These are phyloP conservation scores for Aspergillus transmontanensis DNA, from an alignment of 2,329 filamentous ascomycete genomes.

Conservation along the genomic window DNA sequence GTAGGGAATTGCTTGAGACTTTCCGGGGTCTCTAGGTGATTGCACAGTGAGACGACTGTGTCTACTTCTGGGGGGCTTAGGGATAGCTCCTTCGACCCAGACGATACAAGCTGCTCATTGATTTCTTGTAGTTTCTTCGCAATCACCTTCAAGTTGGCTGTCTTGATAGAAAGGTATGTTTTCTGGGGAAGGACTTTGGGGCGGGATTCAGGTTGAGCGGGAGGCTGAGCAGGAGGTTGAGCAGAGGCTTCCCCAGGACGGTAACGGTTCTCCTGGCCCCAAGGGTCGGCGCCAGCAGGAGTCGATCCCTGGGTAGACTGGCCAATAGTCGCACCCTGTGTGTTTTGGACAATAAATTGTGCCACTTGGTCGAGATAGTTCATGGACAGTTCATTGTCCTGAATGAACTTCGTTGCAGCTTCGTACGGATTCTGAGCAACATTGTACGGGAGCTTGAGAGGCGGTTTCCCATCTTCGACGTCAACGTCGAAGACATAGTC, in stretches of 20 bases:
- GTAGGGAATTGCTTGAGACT: constrained; percentile 48
- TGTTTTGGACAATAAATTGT: constrained; percentile 89
- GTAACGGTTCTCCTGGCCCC: constrained; percentile 77
- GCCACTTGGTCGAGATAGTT: constrained; percentile 89
- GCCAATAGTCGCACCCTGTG: constrained; percentile 81
- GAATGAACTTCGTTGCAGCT: constrained; percentile 85
- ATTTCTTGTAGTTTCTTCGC: constrained; percentile 75
- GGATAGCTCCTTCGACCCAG: constrained; percentile 72
- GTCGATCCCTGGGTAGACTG: constrained; percentile 52
- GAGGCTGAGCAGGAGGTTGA: constrained; percentile 26
- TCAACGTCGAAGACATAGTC: constrained; percentile 97
- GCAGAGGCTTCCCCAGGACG: constrained; percentile 67
- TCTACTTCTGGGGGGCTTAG: constrained; percentile 73
- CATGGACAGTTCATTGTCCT: constrained; percentile 83
- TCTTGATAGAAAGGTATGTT: constrained; percentile 74
- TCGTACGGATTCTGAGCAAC: constrained; percentile 91
- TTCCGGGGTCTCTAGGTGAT: constrained; percentile 59
- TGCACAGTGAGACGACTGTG: constrained; percentile 62
- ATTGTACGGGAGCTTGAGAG: constrained; percentile 92
- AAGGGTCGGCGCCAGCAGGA: constrained; percentile 66
- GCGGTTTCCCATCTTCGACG: constrained; percentile 90
- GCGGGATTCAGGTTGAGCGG: constrained; percentile 41
- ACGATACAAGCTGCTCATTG: constrained; percentile 68
- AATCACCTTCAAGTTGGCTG: constrained; percentile 70
- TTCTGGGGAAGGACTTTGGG: constrained; percentile 74